Evolutionary conservation across 2,329 filamentous ascomycete species (phyloP).

Genomic region (Helminthosporium solani): DNA sequence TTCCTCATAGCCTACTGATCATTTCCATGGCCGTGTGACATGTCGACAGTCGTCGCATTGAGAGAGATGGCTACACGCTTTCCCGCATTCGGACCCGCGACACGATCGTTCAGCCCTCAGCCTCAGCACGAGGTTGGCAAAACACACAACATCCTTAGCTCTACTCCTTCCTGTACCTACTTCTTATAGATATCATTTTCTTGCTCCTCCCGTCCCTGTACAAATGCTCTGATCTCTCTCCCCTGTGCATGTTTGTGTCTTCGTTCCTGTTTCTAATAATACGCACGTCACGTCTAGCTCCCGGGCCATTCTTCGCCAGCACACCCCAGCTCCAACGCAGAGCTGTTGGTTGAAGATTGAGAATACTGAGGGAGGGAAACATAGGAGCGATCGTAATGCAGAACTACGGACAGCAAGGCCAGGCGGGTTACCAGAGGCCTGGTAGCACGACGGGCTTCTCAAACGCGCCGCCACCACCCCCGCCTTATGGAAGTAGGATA

Average conservation of each 20-base stretch:
- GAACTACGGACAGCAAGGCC: slow-evolving; percentile 29
- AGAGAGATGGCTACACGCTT: slow-evolving; percentile 24
- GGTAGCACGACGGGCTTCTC: slow-evolving; percentile 33
- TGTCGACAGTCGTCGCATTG: too few species aligned
- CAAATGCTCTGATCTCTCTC: slow-evolving; percentile 6
- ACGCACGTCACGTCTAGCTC: slow-evolving; percentile 7
- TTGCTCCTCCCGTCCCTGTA: slow-evolving; percentile 6
- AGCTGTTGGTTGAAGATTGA: too few species aligned
- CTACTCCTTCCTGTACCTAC: slow-evolving; percentile 20
- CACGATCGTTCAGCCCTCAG: slow-evolving; percentile 28
- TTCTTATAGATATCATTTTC: slow-evolving; percentile 13
- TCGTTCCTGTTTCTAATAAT: slow-evolving; percentile 13
- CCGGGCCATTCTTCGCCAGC: neutral
- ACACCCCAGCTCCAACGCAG: slow-evolving; percentile 2
- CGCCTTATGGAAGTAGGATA: slow-evolving; percentile 32
- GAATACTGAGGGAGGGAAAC: neutral
- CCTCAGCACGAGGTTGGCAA: slow-evolving; percentile 25
- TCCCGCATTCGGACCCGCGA: slow-evolving; percentile 12
- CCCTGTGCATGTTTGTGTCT: slow-evolving; percentile 8
- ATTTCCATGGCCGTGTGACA: too few species aligned
- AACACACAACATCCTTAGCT: slow-evolving; percentile 12
- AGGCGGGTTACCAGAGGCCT: slow-evolving; percentile 32
- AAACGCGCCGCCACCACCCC: slow-evolving; percentile 22
- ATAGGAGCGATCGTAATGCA: slow-evolving; percentile 27
- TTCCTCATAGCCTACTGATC: too few species aligned